Conservation (phyloP, 257 asterid genomes). For the Nicotiana tabacum region DNA sequence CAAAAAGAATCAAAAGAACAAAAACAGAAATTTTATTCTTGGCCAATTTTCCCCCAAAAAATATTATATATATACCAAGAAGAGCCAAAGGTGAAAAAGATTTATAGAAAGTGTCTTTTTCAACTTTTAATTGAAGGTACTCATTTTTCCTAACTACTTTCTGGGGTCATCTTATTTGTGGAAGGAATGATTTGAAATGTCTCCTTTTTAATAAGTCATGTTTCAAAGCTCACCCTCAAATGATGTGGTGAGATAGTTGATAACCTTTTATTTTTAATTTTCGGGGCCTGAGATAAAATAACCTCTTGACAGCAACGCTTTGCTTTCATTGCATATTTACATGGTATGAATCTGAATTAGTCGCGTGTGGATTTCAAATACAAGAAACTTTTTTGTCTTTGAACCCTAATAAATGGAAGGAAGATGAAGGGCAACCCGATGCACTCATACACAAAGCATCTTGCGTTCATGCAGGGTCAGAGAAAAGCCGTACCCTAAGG, state of each 20-base stretch:
- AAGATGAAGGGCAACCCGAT: neutral
- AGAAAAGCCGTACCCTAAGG: no score
- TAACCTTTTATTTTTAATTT: neutral
- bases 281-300: neutral
- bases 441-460: no score
- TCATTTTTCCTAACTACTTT: conserved; percentile 5
- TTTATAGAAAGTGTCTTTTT: neutral
- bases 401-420: neutral
- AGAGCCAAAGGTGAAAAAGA: neutral
- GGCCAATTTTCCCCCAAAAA: neutral
- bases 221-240: neutral
- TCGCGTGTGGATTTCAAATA: no score
- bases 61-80: neutral
- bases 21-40: neutral
- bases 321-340: neutral
- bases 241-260: no score
- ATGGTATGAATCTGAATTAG: neutral
- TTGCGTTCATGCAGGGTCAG: no score
- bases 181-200: conserved; percentile 6
- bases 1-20: neutral
- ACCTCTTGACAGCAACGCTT: neutral
- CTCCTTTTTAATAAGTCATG: neutral
- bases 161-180: neutral
- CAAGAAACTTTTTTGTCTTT: neutral
- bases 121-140: conserved; percentile 2